These are phyloP conservation scores for Suillus lakei DNA, from an alignment of 768 basidiomycete genomes.

Conservation along the genomic window DNA sequence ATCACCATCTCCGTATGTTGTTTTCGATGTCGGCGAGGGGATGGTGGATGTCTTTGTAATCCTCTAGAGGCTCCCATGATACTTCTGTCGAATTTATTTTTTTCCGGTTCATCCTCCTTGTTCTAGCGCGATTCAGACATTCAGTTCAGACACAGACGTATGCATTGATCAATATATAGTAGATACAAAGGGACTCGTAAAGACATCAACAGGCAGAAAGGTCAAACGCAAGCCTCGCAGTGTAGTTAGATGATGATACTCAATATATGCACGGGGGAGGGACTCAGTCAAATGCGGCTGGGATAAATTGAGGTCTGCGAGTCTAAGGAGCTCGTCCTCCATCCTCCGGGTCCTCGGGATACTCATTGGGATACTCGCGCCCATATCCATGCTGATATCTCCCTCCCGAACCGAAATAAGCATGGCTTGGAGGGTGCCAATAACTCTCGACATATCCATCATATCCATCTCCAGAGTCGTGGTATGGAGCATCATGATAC, in stretches of 20 bases:
- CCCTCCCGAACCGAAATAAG: neutral
- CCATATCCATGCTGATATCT: neutral
- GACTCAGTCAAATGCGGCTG: neutral
- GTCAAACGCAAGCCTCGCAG: neutral
- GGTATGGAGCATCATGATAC: neutral
- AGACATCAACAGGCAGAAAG: neutral
- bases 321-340: neutral
- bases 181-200: neutral
- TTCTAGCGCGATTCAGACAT: neutral
- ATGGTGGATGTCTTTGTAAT: neutral
- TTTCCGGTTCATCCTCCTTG: neutral
- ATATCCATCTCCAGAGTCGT: neutral
- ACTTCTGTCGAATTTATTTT: neutral
- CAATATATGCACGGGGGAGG: neutral
- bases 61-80: constrained; percentile 1
- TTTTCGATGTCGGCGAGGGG: neutral
- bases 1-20: neutral
- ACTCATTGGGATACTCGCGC: neutral
- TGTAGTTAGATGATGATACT: neutral
- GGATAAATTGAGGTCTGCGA: neutral
- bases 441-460: neutral
- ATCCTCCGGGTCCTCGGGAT: neutral
- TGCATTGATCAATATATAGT: constrained; percentile 3
- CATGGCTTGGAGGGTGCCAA: neutral
- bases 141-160: neutral